Base-by-base conservation (phyloP, 1,284 basidiomycete species). In the Malassezia pachydermatis region DNA sequence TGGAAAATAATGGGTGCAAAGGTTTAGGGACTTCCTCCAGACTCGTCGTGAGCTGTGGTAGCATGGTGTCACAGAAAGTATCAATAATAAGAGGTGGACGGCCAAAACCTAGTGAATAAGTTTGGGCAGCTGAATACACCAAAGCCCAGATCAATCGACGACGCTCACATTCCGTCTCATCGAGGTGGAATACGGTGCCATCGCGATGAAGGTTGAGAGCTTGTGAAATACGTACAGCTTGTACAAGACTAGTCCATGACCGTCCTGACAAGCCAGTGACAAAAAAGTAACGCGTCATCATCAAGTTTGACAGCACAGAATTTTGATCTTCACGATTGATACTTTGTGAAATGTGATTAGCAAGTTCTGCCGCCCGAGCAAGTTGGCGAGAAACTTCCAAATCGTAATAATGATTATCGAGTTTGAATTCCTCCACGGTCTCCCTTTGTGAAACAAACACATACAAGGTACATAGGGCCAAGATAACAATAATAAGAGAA, bases 201-300 rank as follows among this genome's bases (percentile, higher is more conserved):
- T 70, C 65, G 10, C 67, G 60, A 39, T 70, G 65, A n/a, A 70
- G 52, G 2, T 66, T 64, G 34, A 70, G 59, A 23, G 57, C 56
- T 42, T 59, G 59, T 13, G 62, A 59, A 22, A 59, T 51, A 11
- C 54, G 48, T 0, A 67, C 63, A 2, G 57, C 55, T 13, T 59
- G 58, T 13, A 56, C 59, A 11, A 54, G 53, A 9, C 45, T 27
- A 4, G 58, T 63, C 48, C 61, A 68, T 33, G 41, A 43, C 4
- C 41, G 41, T 3, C 29, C 19, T 19, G 22, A 30, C 14, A 19
- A 33, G 19, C 41, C 41, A 2, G 41, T 43, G 11, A 43, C 41
- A 34, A 43, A 43, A 4, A 19, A 32, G 41, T 43, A 68, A 22
- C 66, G 58, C 25, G 55, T 58, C 16, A 63, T 51, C 8, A 60